Percentiles rank a stretch among this genome's conserved stretches.
These are phyloP conservation scores for Terfezia claveryi DNA, from an alignment of 495 filamentous ascomycete species.

Conservation along the genomic window DNA sequence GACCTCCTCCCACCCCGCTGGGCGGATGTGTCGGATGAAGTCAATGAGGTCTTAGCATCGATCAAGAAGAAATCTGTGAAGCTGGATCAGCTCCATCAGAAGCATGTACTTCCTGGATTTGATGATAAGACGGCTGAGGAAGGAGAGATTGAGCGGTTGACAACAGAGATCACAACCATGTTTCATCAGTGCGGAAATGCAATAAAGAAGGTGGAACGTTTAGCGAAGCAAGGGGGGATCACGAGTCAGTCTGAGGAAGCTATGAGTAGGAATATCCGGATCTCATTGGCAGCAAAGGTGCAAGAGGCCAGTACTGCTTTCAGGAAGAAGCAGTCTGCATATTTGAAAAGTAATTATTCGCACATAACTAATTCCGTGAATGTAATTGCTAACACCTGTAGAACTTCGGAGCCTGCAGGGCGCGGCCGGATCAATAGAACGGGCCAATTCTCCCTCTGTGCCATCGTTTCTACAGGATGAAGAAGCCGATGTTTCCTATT, in stretches of 20 bases:
- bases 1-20: conserved; percentile 85
- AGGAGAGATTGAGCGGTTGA: conserved; percentile 68
- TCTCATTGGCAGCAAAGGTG: conserved; percentile 64
- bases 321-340: conserved; percentile 88
- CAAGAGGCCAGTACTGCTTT: conserved; percentile 86
- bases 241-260: conserved; percentile 67
- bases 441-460: conserved; percentile 24
- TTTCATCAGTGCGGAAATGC: conserved; percentile 79
- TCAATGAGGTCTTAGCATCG: conserved; percentile 56
- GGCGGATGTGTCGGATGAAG: conserved; percentile 88
- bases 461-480: conserved; percentile 47
- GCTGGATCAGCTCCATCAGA: conserved; percentile 83
- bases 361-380: not conserved
- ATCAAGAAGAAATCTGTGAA: conserved; percentile 63
- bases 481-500: conserved; percentile 76
- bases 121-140: conserved; percentile 89
- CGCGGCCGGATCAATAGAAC: conserved; percentile 36
- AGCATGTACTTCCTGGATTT: conserved; percentile 90
- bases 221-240: conserved; percentile 45
- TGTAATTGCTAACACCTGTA: conserved; percentile 22
- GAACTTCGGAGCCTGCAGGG: conserved; percentile 66
- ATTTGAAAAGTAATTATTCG: conserved; percentile 56
- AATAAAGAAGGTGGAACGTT: conserved; percentile 64
- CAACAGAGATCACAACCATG: conserved; percentile 64
- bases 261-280: conserved; percentile 91